Base-by-base conservation (phyloP, 164 flowering plant genomes). In the Kalanchoe fedtschenkoi region DNA sequence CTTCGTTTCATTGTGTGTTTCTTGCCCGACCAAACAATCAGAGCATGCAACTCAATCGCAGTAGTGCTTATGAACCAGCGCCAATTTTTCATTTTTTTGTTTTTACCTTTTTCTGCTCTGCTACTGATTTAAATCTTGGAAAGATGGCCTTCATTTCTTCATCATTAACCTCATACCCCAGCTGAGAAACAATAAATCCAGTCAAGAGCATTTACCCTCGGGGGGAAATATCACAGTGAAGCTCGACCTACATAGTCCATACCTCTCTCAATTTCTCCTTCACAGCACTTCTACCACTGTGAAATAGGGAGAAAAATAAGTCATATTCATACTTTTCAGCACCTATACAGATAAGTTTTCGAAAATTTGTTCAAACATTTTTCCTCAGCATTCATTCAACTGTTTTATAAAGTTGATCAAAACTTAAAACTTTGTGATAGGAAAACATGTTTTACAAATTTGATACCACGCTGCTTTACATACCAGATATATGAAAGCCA, bases 231-330 rank as follows among this genome's bases (percentile, higher is more conserved):
- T 59, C 6, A 41, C 42, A 34, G 26, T 8, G 16, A 13, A 41
- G 16, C 11, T 11, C 16, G 44, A 4, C 6, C 21, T 6, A 51
- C 21, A 6, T 75, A 15, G 15, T 41, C 3, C 44, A 7, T 75
- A 89, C 98, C 98, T 93, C 88, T 65, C 74, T 55, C 60, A 93
- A 79, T 58, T 78, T 78, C 44, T 83, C 76, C 69, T 60, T 85
- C 71, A 93, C 67, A 58, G 98, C 98, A 82, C 88, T 97, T 10
- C 98, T 93, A 39, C 98, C 96, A 80, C 98, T 93, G 72, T 44
- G 72, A 43, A 16, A 62, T 21, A 6, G 43, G 32, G 6, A 51
- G 13, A 34, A 2, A 13, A 11, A 41, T 8, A 3, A 41, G 44
- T 41, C 44, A 41, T 15, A 41, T 13, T 17, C 44, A 11, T 4